phyloP scores from a whole-genome alignment of 768 basidiomycete genomes.

The Pisolithus sp. region DNA sequence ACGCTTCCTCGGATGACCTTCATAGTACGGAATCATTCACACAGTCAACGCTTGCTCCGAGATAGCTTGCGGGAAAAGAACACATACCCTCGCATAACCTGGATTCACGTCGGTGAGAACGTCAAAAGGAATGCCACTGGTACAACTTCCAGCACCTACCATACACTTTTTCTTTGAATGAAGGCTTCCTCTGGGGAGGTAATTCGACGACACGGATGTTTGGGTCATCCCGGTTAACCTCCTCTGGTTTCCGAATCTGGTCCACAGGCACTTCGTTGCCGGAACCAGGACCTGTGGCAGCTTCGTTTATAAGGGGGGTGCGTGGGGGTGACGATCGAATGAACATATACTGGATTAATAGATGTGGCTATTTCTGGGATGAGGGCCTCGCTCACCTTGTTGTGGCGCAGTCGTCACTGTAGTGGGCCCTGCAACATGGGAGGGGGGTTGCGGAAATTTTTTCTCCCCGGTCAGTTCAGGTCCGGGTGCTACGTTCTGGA shows the following conservation, averaged over 20 bases:
- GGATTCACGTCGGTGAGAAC: not conserved
- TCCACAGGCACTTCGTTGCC: slow-evolving; percentile 27
- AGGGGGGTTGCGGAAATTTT: not conserved
- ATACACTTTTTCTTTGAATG: slow-evolving; percentile 56
- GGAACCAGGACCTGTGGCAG: slow-evolving; percentile 30
- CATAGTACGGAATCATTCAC: not conserved
- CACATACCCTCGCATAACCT: slow-evolving; percentile 27
- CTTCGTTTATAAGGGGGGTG: slow-evolving; percentile 12
- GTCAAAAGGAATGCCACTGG: not conserved
- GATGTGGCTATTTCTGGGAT: not conserved
- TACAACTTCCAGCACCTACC: slow-evolving; percentile 29
- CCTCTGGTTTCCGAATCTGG: slow-evolving; percentile 21
- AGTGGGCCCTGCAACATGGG: not conserved
- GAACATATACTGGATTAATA: not conserved
- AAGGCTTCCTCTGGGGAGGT: slow-evolving; percentile 23
- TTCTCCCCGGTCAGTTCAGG: too few species aligned
- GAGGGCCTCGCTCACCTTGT: slow-evolving; percentile 31
- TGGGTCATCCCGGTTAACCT: slow-evolving; percentile 20
- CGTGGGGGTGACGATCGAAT: not conserved
- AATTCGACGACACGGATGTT: slow-evolving; percentile 20
- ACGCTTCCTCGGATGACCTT: slow-evolving; percentile 29
- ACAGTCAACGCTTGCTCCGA: not conserved
- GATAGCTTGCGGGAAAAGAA: not conserved
- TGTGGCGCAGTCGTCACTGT: slow-evolving; percentile 20
- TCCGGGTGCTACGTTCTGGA: too few species aligned